Evolutionary conservation across 2,329 filamentous ascomycete genomes (phyloP).

Genomic region (Clarireedia paspali): DNA sequence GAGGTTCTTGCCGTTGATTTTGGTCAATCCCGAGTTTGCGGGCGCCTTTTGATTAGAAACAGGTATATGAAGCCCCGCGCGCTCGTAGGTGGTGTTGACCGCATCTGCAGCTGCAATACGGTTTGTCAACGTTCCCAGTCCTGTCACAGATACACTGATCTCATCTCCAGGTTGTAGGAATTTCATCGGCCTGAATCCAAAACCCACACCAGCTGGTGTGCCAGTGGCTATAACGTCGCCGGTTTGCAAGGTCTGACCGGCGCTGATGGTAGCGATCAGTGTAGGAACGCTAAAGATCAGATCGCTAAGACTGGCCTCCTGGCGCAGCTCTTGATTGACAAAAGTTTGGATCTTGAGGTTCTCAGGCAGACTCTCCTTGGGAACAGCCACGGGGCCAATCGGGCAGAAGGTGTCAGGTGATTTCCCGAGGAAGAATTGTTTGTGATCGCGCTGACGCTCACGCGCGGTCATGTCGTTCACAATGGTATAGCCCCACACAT

Average conservation of each 20-base stretch:
- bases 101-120: conserved; percentile 24
- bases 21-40: no score
- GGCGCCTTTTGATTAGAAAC: no score
- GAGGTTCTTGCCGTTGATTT: neutral
- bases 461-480: conserved; percentile 50
- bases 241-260: conserved; percentile 41
- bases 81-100: no score
- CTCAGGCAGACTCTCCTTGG: conserved; percentile 21
- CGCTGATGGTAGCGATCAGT: conserved; percentile 40
- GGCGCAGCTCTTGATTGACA: conserved; percentile 44
- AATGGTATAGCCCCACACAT: conserved; percentile 37
- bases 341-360: conserved; percentile 33
- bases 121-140: conserved; percentile 36
- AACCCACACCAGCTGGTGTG: conserved; percentile 41
- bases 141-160: conserved; percentile 34
- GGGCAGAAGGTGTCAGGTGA: conserved; percentile 48
- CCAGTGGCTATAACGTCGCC: conserved; percentile 45
- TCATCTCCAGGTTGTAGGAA: conserved; percentile 36
- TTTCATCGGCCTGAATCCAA: conserved; percentile 36
- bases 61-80: no score
- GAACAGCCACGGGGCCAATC: conserved; percentile 30
- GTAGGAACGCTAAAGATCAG: conserved; percentile 42
- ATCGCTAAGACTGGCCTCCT: conserved; percentile 40
- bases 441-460: conserved; percentile 49
- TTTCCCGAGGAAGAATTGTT: conserved; percentile 54